phyloP scores from a whole-genome alignment of 495 filamentous ascomycete genomes.

The Mytilinidion resinicola region DNA sequence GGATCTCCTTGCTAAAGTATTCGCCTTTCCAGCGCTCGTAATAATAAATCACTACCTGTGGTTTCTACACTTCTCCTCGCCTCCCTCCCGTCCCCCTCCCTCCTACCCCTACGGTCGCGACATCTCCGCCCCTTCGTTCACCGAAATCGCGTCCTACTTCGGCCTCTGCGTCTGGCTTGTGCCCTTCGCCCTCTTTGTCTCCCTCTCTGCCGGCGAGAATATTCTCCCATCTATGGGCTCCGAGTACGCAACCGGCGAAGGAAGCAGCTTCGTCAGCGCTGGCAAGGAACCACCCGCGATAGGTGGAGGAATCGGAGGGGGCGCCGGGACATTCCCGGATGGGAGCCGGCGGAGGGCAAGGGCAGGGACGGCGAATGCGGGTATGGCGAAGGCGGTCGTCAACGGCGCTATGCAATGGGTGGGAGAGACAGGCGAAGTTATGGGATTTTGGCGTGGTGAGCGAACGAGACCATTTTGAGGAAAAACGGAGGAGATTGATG shows the following conservation, averaged over 20 bases:
- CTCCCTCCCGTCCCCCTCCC: conserved; percentile 30
- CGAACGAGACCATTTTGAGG: conserved; percentile 26
- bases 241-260: conserved; percentile 57
- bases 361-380: conserved; percentile 49
- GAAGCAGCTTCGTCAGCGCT: conserved; percentile 37
- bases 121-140: conserved; percentile 61
- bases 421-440: conserved; percentile 61
- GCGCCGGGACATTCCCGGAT: neutral
- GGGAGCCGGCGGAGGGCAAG: conserved; percentile 22
- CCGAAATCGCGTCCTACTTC: conserved; percentile 93
- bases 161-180: conserved; percentile 95
- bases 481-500: no score
- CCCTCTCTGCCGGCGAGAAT: conserved; percentile 86
- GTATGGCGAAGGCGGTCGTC: conserved; percentile 85
- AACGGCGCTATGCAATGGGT: conserved; percentile 69
- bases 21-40: conserved; percentile 55
- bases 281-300: conserved; percentile 34
- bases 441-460: conserved; percentile 63
- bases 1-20: neutral
- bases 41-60: conserved; percentile 92
- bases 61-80: conserved; percentile 83
- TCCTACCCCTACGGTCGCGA: conserved; percentile 42
- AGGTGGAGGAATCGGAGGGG: conserved; percentile 20
- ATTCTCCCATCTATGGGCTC: conserved; percentile 81
- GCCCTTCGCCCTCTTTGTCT: conserved; percentile 92